These are phyloP conservation scores for Saposhnikovia divaricata DNA, from an alignment of 129 eudicot species.

Conservation along the genomic window DNA sequence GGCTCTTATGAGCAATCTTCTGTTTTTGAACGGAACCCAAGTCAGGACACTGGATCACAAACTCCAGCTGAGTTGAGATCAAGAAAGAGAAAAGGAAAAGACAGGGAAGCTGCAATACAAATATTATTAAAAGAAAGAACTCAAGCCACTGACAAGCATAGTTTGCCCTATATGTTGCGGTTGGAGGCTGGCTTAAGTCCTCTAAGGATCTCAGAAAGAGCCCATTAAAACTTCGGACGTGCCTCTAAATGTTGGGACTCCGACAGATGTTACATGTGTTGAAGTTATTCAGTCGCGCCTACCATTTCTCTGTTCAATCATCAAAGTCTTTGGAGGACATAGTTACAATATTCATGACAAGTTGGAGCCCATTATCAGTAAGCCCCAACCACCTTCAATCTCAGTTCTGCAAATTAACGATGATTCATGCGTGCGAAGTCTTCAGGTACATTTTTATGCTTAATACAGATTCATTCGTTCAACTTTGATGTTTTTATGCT, in stretches of 20 bases:
- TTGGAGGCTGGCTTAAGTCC: slow-evolving; percentile 92
- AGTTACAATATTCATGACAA: slow-evolving; percentile 35
- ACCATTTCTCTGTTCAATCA: slow-evolving; percentile 52
- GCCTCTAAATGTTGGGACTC: background rate
- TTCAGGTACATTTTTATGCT: slow-evolving; percentile 43
- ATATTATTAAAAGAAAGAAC: background rate
- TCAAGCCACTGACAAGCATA: no score
- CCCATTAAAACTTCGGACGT: slow-evolving; percentile 8
- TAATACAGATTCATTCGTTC: background rate
- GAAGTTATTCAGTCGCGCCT: slow-evolving; percentile 65
- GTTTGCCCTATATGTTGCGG: slow-evolving; percentile 18
- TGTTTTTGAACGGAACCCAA: slow-evolving; percentile 56
- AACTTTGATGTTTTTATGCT: background rate
- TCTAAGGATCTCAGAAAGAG: slow-evolving; percentile 54
- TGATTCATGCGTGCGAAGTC: slow-evolving; percentile 62
- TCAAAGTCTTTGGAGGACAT: slow-evolving; percentile 70
- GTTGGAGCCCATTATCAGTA: slow-evolving; percentile 27
- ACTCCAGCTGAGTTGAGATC: slow-evolving; percentile 26
- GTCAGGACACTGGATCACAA: slow-evolving; percentile 34
- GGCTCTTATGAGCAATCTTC: slow-evolving; percentile 11
- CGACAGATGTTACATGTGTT: slow-evolving; percentile 51
- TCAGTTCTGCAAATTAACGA: slow-evolving; percentile 59
- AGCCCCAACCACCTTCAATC: slow-evolving; percentile 35
- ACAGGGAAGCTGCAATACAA: slow-evolving; percentile 29
- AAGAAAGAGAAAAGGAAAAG: slow-evolving; percentile 65